Base-by-base conservation (phyloP, 2,329 filamentous ascomycete species). In the Fusarium longipes region DNA sequence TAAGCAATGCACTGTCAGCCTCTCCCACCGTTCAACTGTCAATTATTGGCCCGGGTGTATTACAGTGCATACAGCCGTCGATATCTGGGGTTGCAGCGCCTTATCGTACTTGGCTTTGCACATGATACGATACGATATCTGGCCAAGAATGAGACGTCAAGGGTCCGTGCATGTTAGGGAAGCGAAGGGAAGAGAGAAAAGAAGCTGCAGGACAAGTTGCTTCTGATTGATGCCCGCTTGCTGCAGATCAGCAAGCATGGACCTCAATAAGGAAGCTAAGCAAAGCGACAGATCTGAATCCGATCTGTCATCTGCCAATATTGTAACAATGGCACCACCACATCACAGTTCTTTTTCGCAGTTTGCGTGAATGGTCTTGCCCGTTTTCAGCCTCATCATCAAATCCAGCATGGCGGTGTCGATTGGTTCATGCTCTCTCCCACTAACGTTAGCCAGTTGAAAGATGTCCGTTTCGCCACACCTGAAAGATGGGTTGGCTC, bases 391-490 rank as follows among this genome's bases (percentile, higher is more conserved):
- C 60, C 43, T 63, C 51, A 51, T 17, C 7, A 7, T 42, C 17
- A 45, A 9, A 25, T 20, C 43, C 12, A 36, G 42, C 43, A 27
- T 18, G 18, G 18, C 27, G 11, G 38, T 33, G 18, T 50, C 29
- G 15, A 63, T 63, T 63, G 50, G 58, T 24, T 36, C 24, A 11
- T 38, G n/a, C n/a, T 6, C n/a, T 27, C 27, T 35, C 29, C 27
- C 32, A 15, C 58, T 63, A 63, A 39, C 39, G 32, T 54, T 62
- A 40, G 58, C 5, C 15, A 18, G 25, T 58, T 63, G 58, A 27
- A 63, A 24, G 32, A 51, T 63, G 30, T 45, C 29, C 40, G 33
- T 63, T 52, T 58, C 25, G 59, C 59, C 58, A 47, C 60, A 43
- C 42, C 11, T 17, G 29, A 32, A 20, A 25, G 33, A 51, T 45